Conservation (phyloP, 495 filamentous ascomycete genomes). For the Aspergillus heteromorphus region DNA sequence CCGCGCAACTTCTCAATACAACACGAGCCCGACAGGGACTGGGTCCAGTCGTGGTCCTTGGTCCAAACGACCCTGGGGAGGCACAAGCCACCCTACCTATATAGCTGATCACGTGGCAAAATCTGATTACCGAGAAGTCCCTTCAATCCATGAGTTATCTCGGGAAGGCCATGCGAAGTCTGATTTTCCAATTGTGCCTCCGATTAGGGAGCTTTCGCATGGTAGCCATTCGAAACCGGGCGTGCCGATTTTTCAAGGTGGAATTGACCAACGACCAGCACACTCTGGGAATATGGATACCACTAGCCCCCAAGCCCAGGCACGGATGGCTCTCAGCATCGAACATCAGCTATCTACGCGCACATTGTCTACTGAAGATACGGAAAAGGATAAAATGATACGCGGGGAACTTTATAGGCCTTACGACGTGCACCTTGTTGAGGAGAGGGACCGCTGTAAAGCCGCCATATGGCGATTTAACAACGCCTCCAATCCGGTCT, state of each 20-base stretch:
- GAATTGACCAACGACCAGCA: conserved; percentile 33
- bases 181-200: conserved; percentile 39
- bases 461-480: conserved; percentile 85
- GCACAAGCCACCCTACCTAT: conserved; percentile 29
- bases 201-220: conserved; percentile 39
- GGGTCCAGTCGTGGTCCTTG: conserved; percentile 31
- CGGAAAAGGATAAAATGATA: conserved; percentile 94
- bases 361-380: conserved; percentile 37
- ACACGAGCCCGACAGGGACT: conserved; percentile 33
- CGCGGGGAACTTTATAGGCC: conserved; percentile 74
- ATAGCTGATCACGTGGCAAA: conserved; percentile 35
- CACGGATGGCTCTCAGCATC: conserved; percentile 42
- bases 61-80: conserved; percentile 37
- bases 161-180: conserved; percentile 36
- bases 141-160: conserved; percentile 39
- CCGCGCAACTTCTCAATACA: conserved; percentile 31
- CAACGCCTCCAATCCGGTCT: conserved; percentile 73
- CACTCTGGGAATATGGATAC: conserved; percentile 31
- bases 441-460: conserved; percentile 84
- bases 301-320: conserved; percentile 41
- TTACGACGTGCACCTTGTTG: conserved; percentile 68
- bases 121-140: conserved; percentile 38
- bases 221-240: conserved; percentile 30
- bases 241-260: conserved; percentile 33
- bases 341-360: conserved; percentile 39